Conservation (phyloP, 2,329 filamentous ascomycete genomes). For the Berkeleyomyces rouxiae region DNA sequence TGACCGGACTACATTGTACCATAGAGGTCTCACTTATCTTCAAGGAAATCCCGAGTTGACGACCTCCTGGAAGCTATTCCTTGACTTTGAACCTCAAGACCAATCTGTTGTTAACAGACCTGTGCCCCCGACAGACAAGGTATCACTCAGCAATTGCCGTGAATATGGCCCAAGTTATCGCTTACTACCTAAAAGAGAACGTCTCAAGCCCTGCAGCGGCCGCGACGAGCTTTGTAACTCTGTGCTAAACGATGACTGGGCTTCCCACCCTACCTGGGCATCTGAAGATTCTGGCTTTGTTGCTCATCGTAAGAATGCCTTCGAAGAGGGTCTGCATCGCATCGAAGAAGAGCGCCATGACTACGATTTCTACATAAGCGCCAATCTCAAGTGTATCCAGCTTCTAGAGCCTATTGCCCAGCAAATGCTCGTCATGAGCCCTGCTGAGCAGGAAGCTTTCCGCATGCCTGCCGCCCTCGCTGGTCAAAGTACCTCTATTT, state of each 20-base stretch:
- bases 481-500: conserved; percentile 89
- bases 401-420: conserved; percentile 88
- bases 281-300: conserved; percentile 97
- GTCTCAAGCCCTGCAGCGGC: conserved; percentile 80
- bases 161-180: conserved; percentile 94
- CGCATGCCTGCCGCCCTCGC: conserved; percentile 69
- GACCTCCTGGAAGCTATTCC: conserved; percentile 70
- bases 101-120: conserved; percentile 65
- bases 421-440: conserved; percentile 65
- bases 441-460: conserved; percentile 56
- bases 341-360: conserved; percentile 98
- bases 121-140: conserved; percentile 56
- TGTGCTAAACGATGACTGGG: conserved; percentile 95
- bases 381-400: conserved; percentile 86
- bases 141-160: conserved; percentile 90
- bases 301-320: conserved; percentile 89
- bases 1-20: conserved; percentile 64
- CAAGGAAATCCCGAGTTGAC: conserved; percentile 80
- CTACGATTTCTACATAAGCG: conserved; percentile 96
- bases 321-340: conserved; percentile 82
- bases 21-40: conserved; percentile 73
- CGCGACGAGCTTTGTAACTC: conserved; percentile 87
- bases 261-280: conserved; percentile 95
- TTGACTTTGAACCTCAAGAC: conserved; percentile 61
- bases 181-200: conserved; percentile 75